phyloP scores from a whole-genome alignment of 2,329 filamentous ascomycete species.

The Monosporascus sp. region DNA sequence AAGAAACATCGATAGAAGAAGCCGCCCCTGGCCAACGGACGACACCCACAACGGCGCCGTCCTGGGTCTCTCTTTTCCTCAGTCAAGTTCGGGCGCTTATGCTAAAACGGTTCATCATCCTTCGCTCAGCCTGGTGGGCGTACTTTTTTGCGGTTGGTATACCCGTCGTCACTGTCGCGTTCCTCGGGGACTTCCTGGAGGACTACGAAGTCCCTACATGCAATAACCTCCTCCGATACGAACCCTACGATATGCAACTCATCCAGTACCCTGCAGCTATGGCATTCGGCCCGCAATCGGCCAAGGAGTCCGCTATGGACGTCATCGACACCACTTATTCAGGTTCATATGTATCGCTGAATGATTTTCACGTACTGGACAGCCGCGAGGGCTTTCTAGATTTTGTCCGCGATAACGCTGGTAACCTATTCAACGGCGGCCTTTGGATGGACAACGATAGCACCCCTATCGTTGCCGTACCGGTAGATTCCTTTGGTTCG shows the following conservation, averaged over 20 bases:
- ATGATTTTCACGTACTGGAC: constrained; percentile 8
- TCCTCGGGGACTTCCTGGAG: constrained; percentile 11
- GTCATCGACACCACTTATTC: constrained; percentile 2
- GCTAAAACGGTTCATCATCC: constrained; percentile 18
- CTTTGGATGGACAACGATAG: constrained; percentile 15
- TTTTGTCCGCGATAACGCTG: constrained; percentile 9
- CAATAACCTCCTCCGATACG: constrained; percentile 8
- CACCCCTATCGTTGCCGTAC: constrained; percentile 12
- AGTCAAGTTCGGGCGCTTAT: constrained; percentile 20
- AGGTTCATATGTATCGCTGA: neutral
- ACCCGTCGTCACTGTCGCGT: constrained; percentile 16
- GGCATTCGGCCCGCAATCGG: constrained; percentile 10
- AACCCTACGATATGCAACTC: constrained; percentile 3
- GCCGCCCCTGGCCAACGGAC: constrained; percentile 5
- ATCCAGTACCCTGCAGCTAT: neutral
- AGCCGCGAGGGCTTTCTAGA: constrained; percentile 10
- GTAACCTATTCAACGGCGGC: constrained; percentile 12
- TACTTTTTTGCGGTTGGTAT: constrained; percentile 22
- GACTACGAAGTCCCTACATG: constrained; percentile 14
- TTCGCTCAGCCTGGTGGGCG: constrained; percentile 21
- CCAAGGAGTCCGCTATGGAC: constrained; percentile 7
- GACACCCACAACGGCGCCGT: constrained; percentile 5
- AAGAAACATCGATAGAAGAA: constrained; percentile 6
- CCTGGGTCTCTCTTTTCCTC: constrained; percentile 9
- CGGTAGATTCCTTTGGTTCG: neutral